Conservation (phyloP, 176 grass and related monocot species). For the Paspalum vaginatum region DNA sequence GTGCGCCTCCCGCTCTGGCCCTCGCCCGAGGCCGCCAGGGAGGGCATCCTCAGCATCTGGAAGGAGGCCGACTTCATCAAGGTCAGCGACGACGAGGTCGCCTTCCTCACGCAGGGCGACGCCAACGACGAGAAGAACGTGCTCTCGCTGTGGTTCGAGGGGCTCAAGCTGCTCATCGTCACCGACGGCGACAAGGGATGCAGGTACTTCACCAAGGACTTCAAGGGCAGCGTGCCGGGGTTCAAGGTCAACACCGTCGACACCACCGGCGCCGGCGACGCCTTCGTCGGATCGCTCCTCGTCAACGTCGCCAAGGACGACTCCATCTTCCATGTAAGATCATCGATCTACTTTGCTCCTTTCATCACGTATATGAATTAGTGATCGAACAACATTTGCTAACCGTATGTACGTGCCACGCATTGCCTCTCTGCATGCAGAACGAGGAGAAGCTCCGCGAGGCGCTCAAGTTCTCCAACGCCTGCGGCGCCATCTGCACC, state of each 20-base stretch:
- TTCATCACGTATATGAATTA: too few species aligned
- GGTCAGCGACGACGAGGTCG: conserved; percentile 93
- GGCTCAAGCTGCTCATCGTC: conserved; percentile 84
- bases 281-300: conserved; percentile 83
- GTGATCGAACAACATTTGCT: too few species aligned
- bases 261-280: conserved; percentile 89
- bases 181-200: conserved; percentile 92
- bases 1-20: conserved; percentile 89
- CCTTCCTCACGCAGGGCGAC: conserved; percentile 77
- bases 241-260: conserved; percentile 74
- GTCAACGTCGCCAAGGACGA: conserved; percentile 72
- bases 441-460: conserved; percentile 85
- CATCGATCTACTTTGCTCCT: too few species aligned
- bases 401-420: too few species aligned
- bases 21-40: conserved; percentile 56
- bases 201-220: conserved; percentile 93
- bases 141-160: conserved; percentile 80
- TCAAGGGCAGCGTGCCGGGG: conserved; percentile 72
- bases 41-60: conserved; percentile 81
- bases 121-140: conserved; percentile 67
- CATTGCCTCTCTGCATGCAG: too few species aligned
- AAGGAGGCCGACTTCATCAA: conserved; percentile 95
- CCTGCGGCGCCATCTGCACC: conserved; percentile 84
- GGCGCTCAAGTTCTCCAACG: conserved; percentile 77
- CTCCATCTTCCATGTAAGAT: conserved; percentile 58